Conservation (phyloP, 2,329 filamentous ascomycete species). For the Harringtonia lauricola region DNA sequence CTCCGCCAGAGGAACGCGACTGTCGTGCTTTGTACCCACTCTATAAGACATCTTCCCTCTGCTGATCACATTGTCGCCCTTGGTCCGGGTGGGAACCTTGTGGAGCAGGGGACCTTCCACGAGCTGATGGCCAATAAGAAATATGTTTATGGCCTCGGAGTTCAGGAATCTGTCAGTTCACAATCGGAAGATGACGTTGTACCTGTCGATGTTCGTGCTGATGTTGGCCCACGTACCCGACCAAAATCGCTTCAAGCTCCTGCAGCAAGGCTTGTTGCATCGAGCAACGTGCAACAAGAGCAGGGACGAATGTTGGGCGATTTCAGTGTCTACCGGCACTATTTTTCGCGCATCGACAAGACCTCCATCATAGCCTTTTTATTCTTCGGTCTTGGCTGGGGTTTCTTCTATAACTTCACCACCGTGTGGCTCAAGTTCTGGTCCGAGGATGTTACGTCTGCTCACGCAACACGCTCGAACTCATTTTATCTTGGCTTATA, state of each 20-base stretch:
- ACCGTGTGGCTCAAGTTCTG: conserved; percentile 20
- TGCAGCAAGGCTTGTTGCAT: too few species aligned
- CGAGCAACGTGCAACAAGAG: too few species aligned
- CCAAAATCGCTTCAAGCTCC: too few species aligned
- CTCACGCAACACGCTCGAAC: conserved; percentile 9
- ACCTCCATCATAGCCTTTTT: conserved; percentile 7
- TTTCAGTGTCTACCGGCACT: conserved; percentile 10
- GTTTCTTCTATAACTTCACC: conserved; percentile 15
- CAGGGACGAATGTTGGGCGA: conserved; percentile 5
- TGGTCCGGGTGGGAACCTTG: conserved; percentile 23
- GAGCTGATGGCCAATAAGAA: conserved; percentile 24
- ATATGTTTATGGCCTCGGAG: conserved; percentile 26
- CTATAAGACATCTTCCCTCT: conserved; percentile 24
- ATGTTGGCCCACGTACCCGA: too few species aligned
- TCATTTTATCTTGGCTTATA: conserved; percentile 20
- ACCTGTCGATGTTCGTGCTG: too few species aligned
- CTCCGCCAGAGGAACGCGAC: conserved; percentile 4
- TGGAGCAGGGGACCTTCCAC: conserved; percentile 31
- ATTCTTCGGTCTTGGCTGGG: conserved; percentile 9
- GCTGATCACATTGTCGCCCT: conserved; percentile 38
- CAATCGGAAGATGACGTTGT: too few species aligned
- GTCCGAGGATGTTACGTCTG: conserved; percentile 13
- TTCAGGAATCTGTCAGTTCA: too few species aligned
- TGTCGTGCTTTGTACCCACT: conserved; percentile 26
- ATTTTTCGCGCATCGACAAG: conserved; percentile 11